Percentiles rank a stretch among this genome's conserved stretches.
Evolutionary conservation across 768 basidiomycete genomes (phyloP).

Genomic region (Cantharellus cinnabarinus): DNA sequence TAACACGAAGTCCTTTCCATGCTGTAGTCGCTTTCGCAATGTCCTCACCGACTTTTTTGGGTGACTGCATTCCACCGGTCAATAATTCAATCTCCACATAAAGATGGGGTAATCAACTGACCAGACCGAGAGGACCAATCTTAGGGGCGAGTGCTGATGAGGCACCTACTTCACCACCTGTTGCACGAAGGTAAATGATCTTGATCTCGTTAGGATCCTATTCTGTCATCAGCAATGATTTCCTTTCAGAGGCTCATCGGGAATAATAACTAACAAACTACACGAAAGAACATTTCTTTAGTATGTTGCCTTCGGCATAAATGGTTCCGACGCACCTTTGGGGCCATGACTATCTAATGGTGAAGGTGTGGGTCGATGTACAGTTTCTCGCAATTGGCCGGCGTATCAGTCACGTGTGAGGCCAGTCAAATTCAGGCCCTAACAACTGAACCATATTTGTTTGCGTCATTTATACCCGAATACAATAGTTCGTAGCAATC

Average conservation of each 20-base stretch:
- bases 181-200: conserved; percentile 96
- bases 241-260: not conserved
- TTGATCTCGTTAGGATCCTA: conserved; percentile 96
- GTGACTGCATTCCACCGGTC: conserved; percentile 40
- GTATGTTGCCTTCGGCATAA: not conserved
- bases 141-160: conserved; percentile 97
- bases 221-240: not conserved
- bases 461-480: too few species aligned
- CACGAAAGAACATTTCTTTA: not conserved
- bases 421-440: too few species aligned
- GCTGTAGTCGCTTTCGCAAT: conserved; percentile 95
- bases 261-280: not conserved
- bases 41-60: conserved; percentile 99
- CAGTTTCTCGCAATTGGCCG: not conserved
- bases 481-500: too few species aligned
- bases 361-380: not conserved
- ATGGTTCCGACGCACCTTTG: not conserved
- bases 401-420: too few species aligned
- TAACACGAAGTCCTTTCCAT: conserved; percentile 99
- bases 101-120: conserved; percentile 24
- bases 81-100: not conserved
- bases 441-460: too few species aligned
- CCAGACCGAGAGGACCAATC: conserved; percentile 99
- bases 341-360: not conserved
- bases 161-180: conserved; percentile 98